Percentiles rank a stretch among this genome's conserved stretches.
Conservation (phyloP, 371 early-diverging fungal species). For the Quaeritorhiza haematococci region DNA sequence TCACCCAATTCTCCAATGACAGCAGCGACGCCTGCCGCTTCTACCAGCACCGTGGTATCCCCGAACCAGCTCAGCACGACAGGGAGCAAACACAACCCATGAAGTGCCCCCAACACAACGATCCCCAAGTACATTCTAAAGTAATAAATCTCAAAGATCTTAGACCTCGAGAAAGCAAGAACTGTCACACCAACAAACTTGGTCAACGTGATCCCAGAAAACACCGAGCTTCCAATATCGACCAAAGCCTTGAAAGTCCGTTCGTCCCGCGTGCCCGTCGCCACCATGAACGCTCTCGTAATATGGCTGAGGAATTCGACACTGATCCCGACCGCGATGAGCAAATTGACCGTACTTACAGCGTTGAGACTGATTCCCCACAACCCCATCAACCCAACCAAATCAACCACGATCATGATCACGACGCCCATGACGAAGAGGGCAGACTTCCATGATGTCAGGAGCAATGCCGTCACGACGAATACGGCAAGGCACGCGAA, state of each 20-base stretch:
- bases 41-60: background rate
- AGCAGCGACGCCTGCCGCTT: no score
- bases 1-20: no score
- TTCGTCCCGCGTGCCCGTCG: conserved; percentile 44
- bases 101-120: conserved; percentile 63
- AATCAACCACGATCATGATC: conserved; percentile 59
- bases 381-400: conserved; percentile 62
- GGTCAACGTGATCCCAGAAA: conserved; percentile 70
- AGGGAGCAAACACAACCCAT: conserved; percentile 67
- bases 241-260: conserved; percentile 43
- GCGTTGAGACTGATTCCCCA: conserved; percentile 68
- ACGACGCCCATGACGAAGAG: conserved; percentile 57
- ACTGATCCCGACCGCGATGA: conserved; percentile 71
- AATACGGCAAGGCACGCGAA: conserved; percentile 58
- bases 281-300: conserved; percentile 58
- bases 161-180: conserved; percentile 65
- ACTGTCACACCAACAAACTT: conserved; percentile 71
- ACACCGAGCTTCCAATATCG: conserved; percentile 65
- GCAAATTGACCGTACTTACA: conserved; percentile 67
- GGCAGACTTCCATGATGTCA: conserved; percentile 55
- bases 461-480: conserved; percentile 50
- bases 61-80: conserved; percentile 58
- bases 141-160: conserved; percentile 73
- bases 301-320: conserved; percentile 76
- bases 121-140: conserved; percentile 72